Evolutionary conservation across 2,329 filamentous ascomycete species (phyloP), one percentile per base, ranked within the genome.

Genomic region (Talaromyces sp.): DNA sequence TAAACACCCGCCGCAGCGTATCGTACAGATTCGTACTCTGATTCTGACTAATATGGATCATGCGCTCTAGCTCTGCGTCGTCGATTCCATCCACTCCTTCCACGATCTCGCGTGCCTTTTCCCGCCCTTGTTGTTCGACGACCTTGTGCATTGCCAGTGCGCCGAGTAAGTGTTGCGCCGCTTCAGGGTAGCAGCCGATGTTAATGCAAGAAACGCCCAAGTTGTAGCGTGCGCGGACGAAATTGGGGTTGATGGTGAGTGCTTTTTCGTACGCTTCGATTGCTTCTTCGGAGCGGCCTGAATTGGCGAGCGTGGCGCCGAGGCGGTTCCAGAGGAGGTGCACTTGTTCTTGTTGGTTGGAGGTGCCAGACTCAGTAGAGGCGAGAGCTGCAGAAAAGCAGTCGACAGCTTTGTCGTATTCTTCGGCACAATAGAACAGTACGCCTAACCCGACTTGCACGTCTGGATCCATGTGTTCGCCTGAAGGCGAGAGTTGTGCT

Each of bases 391-490:
- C 89, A 64, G 90, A 91, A 86, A 99, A 99, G 83, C 96, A 99
- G 82, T 99, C 95, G 43, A 99, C 94, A 0, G 95, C 95, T 82
- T 99, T 99, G 76, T 95, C 92, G 81, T 97, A 98, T 75, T 98
- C 94, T 79, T 99, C 95, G 35, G 92, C 93, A 61, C 94, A 95
- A 80, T 99, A 99, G 82, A 99, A 98, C 17, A 99, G 86, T 4
- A 99, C 95, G 41, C 96, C 96, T 1, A 99, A 85, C 0, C 95
- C 95, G 66, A 99, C 95, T 79, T 99, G 96, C 8, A 99, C 95
- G 75, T 99, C 95, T 0, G 95, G 95, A 74, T 99, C 96, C 91
- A 99, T 98, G 73, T 95, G 92, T 73, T 93, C 92, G 67, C 94
- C 95, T 58, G 92, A 89, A 0, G 95, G 95, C 35, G 92, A 95